phyloP scores from a whole-genome alignment of 1,139 yeast genomes.

The Suhomyces choctaworum region DNA sequence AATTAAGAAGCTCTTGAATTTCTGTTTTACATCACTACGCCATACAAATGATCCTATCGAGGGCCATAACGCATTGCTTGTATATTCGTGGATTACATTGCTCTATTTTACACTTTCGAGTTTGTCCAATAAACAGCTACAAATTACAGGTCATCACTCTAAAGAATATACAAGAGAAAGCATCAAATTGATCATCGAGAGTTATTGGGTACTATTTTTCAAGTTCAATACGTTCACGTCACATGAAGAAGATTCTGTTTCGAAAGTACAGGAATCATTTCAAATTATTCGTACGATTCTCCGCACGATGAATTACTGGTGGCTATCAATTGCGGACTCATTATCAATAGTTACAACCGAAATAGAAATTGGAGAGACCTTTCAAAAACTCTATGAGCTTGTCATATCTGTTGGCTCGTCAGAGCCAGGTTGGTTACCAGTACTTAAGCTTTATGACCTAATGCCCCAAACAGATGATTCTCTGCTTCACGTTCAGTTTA shows the following conservation, averaged over 20 bases:
- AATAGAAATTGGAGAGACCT: slow-evolving; percentile 15
- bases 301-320: slow-evolving; percentile 18
- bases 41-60: slow-evolving; percentile 2
- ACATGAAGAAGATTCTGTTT: background rate
- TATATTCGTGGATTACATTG: slow-evolving; percentile 28
- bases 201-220: slow-evolving; percentile 17
- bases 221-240: slow-evolving; percentile 3
- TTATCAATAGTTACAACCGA: slow-evolving; percentile 17
- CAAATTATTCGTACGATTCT: slow-evolving; percentile 17
- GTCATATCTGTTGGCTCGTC: slow-evolving; percentile 16
- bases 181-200: background rate
- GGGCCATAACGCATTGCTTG: slow-evolving; percentile 6
- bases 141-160: background rate
- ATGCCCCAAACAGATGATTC: slow-evolving; percentile 18
- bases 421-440: slow-evolving; percentile 27
- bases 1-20: slow-evolving; percentile 10
- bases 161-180: slow-evolving; percentile 1
- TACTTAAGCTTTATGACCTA: slow-evolving; percentile 24
- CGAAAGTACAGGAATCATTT: slow-evolving; percentile 18
- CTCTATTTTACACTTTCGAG: slow-evolving; percentile 20
- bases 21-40: slow-evolving; percentile 18
- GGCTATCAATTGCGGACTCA: slow-evolving; percentile 20
- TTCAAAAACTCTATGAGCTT: slow-evolving; percentile 20
- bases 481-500: slow-evolving; percentile 25
- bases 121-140: slow-evolving; percentile 3